Base-by-base conservation (phyloP, 2,329 filamentous ascomycete species). In the Penicillium rolfsii region DNA sequence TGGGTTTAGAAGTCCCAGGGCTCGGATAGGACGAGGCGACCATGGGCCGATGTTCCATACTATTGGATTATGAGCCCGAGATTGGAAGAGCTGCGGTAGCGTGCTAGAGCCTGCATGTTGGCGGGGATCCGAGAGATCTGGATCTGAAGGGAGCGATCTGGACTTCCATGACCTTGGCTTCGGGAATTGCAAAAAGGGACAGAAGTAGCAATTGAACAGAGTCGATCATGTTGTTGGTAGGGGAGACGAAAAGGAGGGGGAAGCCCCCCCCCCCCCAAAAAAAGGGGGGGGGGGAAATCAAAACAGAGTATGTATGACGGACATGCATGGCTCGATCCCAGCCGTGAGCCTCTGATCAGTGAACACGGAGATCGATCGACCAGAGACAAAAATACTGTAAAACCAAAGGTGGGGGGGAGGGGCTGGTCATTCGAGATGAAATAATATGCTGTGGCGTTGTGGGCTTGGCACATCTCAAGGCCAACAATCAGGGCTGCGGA, bases 321-420 rank as follows among this genome's bases (percentile, higher is more conserved):
- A 24, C 52, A 59, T 35, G 45, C 43, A n/a, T 9, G 56, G 59
- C 45, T 64, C 61, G 66, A 68, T 67, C 65, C 58, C 43, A 62
- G 54, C 33, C 56, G 22, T n/a, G 48, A 62, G 58, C 65, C 60
- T 67, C 57, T 66, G 60, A 68, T 68, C 65, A 64, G 61, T 58
- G 63, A 48, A 38, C 55, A 56, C 55, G 57, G 56, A 64, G 65
- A 68, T 65, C 64, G 67, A 68, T 68, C 67, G 61, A 65, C 59
- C 60, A 63, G 45, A 40, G 54, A 56, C 43, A 43, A 55, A 53
- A 59, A 49, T 45, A 14, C 12, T 14, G 35, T 36, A 55, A 28
- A n/a, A 30, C 26, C 19, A 40, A 26, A 19, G 28, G 48, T 35
- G 60, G 30, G 48, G 26, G 59, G 52, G 19, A 22, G 59, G 53